Evolutionary conservation across 2,329 filamentous ascomycete genomes (phyloP), one percentile per base, ranked within the genome.

Genomic region (Pyrenophora seminiperda): DNA sequence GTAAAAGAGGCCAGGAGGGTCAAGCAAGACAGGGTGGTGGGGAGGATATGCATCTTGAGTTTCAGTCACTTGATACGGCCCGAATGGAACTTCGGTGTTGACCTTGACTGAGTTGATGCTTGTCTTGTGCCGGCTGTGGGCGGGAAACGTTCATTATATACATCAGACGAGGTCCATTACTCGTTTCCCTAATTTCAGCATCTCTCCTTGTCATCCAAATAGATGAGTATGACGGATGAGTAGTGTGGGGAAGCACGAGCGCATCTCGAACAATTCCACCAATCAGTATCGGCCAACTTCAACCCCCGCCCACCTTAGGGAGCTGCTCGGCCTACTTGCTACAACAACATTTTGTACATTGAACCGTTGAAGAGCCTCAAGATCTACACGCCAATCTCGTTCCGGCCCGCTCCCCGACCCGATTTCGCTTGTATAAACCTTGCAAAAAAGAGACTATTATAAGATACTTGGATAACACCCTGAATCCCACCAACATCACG

Each of bases 201-300:
- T 24, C 31, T 27, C 18, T 18, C 36, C 38, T 31, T 15, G 9
- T 24, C 24, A 36, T 27, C 37, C 46, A 27, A 15, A 17, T 11
- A 15, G 40, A 36, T 20, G 14, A 29, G 13, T 13, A 22, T 31
- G 36, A 22, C 19, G 15, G 29, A 15, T 32, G n/a, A 18, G 22
- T 24, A 14, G 39, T 37, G 22, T 32, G 42, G 37, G 18, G 24
- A 41, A 36, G 36, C 19, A 27, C 27, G 14, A 19, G 20, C n/a
- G 24, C 38, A 22, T 37, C 24, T 27, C 13, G 47, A 33, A n/a
- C 20, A 39, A 30, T 47, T 52, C 52, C 52, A 54, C 52, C 52
- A 54, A 54, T 54, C 41, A 33, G 50, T 36, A 14, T 20, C 11
- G 31, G 24, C 7, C 7, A 18, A 34, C 9, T 34, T 19, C 19